A percentile compares a stretch with the other conserved stretches of the same genome.
Evolutionary conservation across 169 alveolate genomes (phyloP).

Genomic region (Plasmodium sp.): DNA sequence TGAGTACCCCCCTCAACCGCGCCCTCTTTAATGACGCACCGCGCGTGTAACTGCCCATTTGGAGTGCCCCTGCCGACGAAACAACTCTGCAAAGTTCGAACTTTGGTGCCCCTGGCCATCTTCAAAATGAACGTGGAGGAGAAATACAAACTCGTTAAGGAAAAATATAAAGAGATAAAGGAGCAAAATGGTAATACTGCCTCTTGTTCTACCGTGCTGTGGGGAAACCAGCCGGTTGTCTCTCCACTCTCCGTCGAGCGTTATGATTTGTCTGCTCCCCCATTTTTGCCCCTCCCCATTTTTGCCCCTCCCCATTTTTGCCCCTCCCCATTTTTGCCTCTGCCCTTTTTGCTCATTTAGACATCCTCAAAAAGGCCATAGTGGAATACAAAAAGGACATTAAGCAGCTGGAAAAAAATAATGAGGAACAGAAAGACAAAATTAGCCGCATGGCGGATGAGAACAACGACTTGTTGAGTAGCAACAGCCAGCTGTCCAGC

Average conservation of each 20-base stretch:
- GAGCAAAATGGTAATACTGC: slow-evolving; percentile 72
- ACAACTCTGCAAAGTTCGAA: background rate
- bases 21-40: background rate
- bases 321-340: background rate
- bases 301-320: background rate
- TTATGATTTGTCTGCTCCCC: background rate
- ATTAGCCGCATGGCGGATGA: slow-evolving; percentile 8
- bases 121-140: slow-evolving; percentile 63
- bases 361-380: slow-evolving; percentile 63
- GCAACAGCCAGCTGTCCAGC: slow-evolving; percentile 19
- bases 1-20: background rate
- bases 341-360: slow-evolving; percentile 5
- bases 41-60: background rate
- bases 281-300: background rate
- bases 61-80: background rate
- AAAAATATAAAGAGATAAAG: slow-evolving; percentile 70
- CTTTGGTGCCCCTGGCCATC: background rate
- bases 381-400: slow-evolving; percentile 70
- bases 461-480: slow-evolving; percentile 2
- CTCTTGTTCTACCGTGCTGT: background rate
- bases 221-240: background rate
- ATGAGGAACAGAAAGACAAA: slow-evolving; percentile 24
- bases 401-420: slow-evolving; percentile 60
- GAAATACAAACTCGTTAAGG: slow-evolving; percentile 62
- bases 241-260: background rate